These are phyloP conservation scores for Calonectria montana DNA, from an alignment of 2,329 filamentous ascomycete species.

Conservation along the genomic window DNA sequence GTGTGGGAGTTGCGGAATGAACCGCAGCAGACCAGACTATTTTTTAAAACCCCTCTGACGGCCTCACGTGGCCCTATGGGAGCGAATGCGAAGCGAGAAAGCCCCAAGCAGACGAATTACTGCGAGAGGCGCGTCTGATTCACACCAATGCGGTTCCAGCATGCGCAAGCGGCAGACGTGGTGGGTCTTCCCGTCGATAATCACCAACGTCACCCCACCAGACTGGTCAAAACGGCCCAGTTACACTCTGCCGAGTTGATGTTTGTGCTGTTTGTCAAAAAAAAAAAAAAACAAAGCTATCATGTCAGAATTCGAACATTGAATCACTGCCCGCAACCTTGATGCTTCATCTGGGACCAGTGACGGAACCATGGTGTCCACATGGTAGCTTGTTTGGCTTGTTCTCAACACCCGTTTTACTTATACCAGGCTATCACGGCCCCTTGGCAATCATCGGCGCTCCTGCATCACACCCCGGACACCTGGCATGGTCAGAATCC, in stretches of 20 bases:
- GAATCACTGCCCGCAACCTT: background rate
- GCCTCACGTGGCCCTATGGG: conserved; percentile 1
- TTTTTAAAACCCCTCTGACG: background rate
- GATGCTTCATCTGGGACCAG: background rate
- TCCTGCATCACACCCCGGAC: conserved; percentile 4
- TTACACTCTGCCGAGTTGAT: background rate
- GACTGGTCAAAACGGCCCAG: background rate
- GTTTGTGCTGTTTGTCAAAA: background rate
- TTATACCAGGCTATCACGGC: background rate
- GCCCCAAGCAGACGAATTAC: background rate
- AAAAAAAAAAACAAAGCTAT: background rate
- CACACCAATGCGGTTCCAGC: background rate
- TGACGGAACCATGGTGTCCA: background rate
- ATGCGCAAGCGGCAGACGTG: background rate
- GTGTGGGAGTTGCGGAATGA: conserved; percentile 1
- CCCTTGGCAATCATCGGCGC: background rate
- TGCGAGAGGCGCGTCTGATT: background rate
- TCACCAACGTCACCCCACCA: background rate
- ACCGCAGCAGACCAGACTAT: background rate
- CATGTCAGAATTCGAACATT: background rate
- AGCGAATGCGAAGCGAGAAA: background rate
- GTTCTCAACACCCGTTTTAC: background rate
- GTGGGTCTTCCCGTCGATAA: conserved; percentile 3
- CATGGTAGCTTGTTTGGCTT: background rate
- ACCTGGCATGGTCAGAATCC: conserved; percentile 2